phyloP scores from a whole-genome alignment of 2,329 filamentous ascomycete species.

The Madurella mycetomatis region DNA sequence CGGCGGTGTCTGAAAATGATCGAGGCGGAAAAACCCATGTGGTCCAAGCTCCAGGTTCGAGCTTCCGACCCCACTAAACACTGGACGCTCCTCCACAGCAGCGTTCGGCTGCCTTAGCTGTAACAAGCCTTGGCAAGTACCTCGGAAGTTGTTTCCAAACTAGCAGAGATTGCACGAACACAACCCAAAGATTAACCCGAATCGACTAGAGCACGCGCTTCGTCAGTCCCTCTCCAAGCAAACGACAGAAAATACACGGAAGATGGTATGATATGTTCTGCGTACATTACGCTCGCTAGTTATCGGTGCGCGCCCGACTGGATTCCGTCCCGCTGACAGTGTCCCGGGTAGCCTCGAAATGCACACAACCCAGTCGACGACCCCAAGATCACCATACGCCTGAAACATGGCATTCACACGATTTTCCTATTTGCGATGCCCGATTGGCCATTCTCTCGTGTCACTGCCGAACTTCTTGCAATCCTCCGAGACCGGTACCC shows the following conservation, averaged over 20 bases:
- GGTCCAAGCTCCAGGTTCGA: not conserved
- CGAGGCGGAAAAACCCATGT: not conserved
- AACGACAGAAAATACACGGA: no score
- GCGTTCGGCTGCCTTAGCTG: no score
- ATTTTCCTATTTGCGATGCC: slow-evolving; percentile 63
- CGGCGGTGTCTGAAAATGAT: not conserved
- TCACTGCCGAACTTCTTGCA: slow-evolving; percentile 56
- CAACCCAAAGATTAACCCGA: no score
- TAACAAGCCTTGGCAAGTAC: no score
- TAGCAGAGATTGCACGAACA: no score
- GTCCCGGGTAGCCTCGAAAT: slow-evolving; percentile 12
- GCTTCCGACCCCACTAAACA: not conserved
- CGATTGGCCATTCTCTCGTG: slow-evolving; percentile 49
- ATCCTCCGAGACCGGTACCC: slow-evolving; percentile 56
- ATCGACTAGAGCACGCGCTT: no score
- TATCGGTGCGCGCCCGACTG: no score
- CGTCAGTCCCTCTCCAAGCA: no score
- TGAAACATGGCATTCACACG: slow-evolving; percentile 69
- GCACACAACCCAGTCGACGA: slow-evolving; percentile 30
- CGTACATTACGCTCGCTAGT: no score
- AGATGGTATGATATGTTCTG: no score
- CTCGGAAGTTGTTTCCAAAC: no score
- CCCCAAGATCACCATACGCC: slow-evolving; percentile 59
- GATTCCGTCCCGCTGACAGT: not conserved
- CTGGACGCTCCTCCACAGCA: no score